Evolutionary conservation across 2,329 filamentous ascomycete species (phyloP), one percentile per base, ranked within the genome.

Genomic region (Dactylellina drechsleri): DNA sequence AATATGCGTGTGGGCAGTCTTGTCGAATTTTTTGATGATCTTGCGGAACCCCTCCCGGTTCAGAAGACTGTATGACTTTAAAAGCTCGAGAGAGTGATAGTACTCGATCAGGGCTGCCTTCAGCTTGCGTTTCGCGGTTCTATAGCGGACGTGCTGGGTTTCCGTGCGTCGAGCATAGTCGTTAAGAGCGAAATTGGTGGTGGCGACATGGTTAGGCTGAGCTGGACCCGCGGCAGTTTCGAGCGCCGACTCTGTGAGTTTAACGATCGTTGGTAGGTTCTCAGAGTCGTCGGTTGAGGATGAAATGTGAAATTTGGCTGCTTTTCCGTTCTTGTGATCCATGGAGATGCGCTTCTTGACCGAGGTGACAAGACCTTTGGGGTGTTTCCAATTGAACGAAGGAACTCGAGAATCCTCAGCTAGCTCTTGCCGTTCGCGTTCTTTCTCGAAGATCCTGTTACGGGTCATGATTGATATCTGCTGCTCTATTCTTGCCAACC

Each of bases 1-100:
- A 0, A 92, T 92, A 10, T 90, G 87, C 47, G 92, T 90, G 78
- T 93, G 88, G 67, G 93, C 88, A 1, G 91, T 88, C 83, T 98
- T 99, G 85, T 98, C 93, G 81, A 96, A 98, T 82, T 99, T 99
- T 82, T 99, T 99, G 83, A 96, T 97, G 80, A 99, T 92, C 82
- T 99, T 99, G 36, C 93, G 90, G 80, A 98, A 98, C 0, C 93
- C 95, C 0, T 92, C 97, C 57, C 92, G 88, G 81, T 99, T 99
- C 13, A 97, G 85, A 20, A 96, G 84, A 0, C 93, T 90, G 79
- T 96, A 99, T 0, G 92, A 91, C 83, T 97, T 98, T 72, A 99
- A 86, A 53, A 98, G 84, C 81, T 99, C 95, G 13, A 99, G 85
- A 0, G 92, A 91, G 18, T 94, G 90, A 81, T 99, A 98, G 81